Evolutionary conservation across 352 stramenopile genomes (phyloP).

Genomic region (Pythium plurisporium): DNA sequence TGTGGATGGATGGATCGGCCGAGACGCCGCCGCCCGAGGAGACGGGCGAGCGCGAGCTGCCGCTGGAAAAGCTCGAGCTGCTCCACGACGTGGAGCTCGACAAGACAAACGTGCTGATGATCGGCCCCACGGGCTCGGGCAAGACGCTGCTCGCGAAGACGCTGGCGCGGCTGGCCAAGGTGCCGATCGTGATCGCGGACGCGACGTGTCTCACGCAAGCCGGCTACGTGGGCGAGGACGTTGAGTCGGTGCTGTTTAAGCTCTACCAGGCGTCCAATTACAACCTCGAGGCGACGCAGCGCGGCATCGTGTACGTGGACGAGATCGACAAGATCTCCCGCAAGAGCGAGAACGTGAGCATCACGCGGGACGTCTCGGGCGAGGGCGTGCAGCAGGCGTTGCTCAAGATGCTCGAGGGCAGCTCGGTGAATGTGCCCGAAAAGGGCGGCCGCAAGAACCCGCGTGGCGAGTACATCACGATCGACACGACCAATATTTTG

Average conservation of each 20-base stretch:
- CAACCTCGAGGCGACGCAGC: conserved; percentile 94
- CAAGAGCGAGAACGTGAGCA: conserved; percentile 88
- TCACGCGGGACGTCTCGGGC: conserved; percentile 96
- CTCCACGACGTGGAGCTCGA: conserved; percentile 93
- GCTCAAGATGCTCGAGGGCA: conserved; percentile 99
- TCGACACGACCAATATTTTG: conserved; percentile 98
- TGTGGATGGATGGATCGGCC: conserved; percentile 29
- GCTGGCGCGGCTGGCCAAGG: conserved; percentile 93
- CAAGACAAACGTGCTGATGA: conserved; percentile 98
- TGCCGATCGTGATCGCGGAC: conserved; percentile 97
- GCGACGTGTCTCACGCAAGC: conserved; percentile 97
- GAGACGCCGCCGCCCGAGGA: too few relatives aligned
- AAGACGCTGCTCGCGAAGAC: conserved; percentile 98
- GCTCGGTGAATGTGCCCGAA: conserved; percentile 96
- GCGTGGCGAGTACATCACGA: conserved; percentile 95
- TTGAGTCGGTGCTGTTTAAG: conserved; percentile 98
- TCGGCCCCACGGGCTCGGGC: conserved; percentile 93
- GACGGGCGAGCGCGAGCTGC: conserved; percentile 19
- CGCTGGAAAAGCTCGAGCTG: conserved; percentile 57
- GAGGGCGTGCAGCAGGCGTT: conserved; percentile 98
- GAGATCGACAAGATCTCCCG: conserved; percentile 98
- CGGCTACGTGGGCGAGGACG: conserved; percentile 98
- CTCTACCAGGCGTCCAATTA: conserved; percentile 96
- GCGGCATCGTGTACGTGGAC: conserved; percentile 98
- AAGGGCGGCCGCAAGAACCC: conserved; percentile 96